These are phyloP conservation scores for Craterostigma plantagineum DNA, from an alignment of 257 asterid species.

Conservation along the genomic window DNA sequence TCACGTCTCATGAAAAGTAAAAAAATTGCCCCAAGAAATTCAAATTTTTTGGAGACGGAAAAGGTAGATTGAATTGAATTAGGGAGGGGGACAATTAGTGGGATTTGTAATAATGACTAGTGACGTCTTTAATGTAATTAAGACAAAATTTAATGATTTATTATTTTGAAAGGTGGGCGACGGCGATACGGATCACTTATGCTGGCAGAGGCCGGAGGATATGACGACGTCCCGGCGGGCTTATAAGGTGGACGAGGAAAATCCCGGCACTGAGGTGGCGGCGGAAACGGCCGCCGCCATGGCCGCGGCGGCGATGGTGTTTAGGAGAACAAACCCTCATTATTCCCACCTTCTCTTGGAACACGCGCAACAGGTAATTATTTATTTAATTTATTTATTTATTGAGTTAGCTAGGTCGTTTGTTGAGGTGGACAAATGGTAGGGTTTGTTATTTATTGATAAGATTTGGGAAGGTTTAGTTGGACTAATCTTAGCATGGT, in stretches of 20 bases:
- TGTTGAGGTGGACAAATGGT: no score
- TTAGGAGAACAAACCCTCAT: slow-evolving; percentile 44
- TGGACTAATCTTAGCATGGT: no score
- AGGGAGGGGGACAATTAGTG: slow-evolving; percentile 7
- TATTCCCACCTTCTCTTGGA: slow-evolving; percentile 49
- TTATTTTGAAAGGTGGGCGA: slow-evolving; percentile 35
- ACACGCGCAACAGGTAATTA: slow-evolving; percentile 39
- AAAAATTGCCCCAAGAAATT: no score
- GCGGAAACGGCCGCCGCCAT: slow-evolving; percentile 61
- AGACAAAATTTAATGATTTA: no score
- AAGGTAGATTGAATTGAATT: not conserved
- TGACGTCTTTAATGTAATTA: not conserved
- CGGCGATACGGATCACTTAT: slow-evolving; percentile 58
- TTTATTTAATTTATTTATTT: no score
- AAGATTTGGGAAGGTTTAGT: no score
- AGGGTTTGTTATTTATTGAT: no score
- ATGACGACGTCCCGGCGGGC: slow-evolving; percentile 64
- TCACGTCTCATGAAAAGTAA: no score
- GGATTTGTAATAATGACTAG: not conserved
- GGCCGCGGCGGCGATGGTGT: slow-evolving; percentile 55
- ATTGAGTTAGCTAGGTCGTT: no score
- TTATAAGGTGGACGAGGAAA: slow-evolving; percentile 33
- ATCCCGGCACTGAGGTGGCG: slow-evolving; percentile 56
- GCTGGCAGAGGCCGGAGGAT: slow-evolving; percentile 72
- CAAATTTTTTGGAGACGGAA: no score